Evolutionary conservation across 2,329 filamentous ascomycete genomes (phyloP), one percentile per base, ranked within the genome.

Genomic region (Aspergillus jensenii): DNA sequence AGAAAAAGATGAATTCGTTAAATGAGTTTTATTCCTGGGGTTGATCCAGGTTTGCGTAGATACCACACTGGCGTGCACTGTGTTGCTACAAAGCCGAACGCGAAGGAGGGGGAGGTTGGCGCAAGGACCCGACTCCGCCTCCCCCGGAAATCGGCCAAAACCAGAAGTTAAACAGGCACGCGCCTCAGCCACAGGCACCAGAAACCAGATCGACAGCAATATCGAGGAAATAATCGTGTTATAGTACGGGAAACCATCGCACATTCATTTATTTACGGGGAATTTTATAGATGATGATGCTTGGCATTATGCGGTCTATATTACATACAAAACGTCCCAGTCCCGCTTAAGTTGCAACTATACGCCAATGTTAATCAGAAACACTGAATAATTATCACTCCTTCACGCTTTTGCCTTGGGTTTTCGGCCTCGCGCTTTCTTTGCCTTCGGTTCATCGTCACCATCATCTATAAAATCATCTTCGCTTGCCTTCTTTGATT

Each of bases 371-470:
- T n/a, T 23, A 53, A 25, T 35, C 41, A 47, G 39, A 40, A 44
- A 25, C 23, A 46, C 5, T 7, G 27, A 25, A 54, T 11, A 23
- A 23, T 12, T 5, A 43, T 37, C 15, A 17, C 52, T 14, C 9
- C 6, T 17, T 44, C 31, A 35, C 14, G 37, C 15, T 54, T 71
- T 64, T 15, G 65, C 67, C 58, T 74, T 75, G 9, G 65, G 52
- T 40, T 70, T 71, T 9, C 66, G 63, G n/a, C 67, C 67, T 69
- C 70, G 35, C 66, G 68, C 77, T 70, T 84, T 86, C 64, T 82
- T 82, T 1, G 84, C 84, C 53, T 79, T 81, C 21, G 50, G 45
- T 9, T 83, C 83, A 49, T 79, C 79, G 53, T 75, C 74, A 23
- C 74, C 62, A 17, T 74, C 62, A n/a, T 74, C 58, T 23, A 60